These are phyloP conservation scores for Sarocladiaceae sp. DNA, from an alignment of 2,329 filamentous ascomycete species.

Conservation along the genomic window DNA sequence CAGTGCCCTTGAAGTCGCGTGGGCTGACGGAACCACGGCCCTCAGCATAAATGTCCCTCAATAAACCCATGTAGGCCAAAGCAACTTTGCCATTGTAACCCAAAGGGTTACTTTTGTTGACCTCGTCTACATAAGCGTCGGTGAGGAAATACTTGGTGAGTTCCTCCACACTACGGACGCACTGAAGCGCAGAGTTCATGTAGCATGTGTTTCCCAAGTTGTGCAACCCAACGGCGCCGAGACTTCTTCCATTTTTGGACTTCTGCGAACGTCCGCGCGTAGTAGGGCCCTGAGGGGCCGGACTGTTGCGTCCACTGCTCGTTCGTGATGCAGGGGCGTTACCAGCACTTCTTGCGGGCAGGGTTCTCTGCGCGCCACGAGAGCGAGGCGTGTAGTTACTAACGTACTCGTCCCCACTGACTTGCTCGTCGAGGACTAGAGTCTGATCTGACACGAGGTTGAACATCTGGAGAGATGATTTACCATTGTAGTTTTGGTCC, in stretches of 20 bases:
- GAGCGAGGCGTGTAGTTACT: conserved; percentile 39
- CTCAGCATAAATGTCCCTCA: conserved; percentile 75
- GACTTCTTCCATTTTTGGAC: conserved; percentile 63
- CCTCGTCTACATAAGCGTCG: conserved; percentile 69
- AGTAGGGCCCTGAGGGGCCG: conserved; percentile 52
- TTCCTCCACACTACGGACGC: conserved; percentile 89
- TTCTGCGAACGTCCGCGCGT: conserved; percentile 70
- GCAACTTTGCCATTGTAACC: conserved; percentile 84
- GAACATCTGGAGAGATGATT: conserved; percentile 58
- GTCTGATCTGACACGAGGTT: conserved; percentile 69
- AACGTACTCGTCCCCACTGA: conserved; percentile 52
- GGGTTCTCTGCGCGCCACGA: conserved; percentile 20
- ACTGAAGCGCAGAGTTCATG: conserved; percentile 97
- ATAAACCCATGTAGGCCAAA: conserved; percentile 71
- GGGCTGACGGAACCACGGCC: conserved; percentile 69
- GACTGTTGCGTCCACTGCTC: conserved; percentile 65
- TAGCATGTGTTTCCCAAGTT: conserved; percentile 98
- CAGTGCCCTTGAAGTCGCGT: conserved; percentile 73
- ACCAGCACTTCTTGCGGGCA: conserved; percentile 3
- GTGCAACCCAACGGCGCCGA: conserved; percentile 76
- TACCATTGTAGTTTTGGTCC: conserved; percentile 75
- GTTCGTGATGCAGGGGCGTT: conserved; percentile 3
- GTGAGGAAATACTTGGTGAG: conserved; percentile 86
- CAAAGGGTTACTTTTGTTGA: conserved; percentile 82
- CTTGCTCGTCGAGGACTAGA: conserved; percentile 79